Conservation (phyloP, 2,329 filamentous ascomycete genomes). For the Elsinoe fawcettii region DNA sequence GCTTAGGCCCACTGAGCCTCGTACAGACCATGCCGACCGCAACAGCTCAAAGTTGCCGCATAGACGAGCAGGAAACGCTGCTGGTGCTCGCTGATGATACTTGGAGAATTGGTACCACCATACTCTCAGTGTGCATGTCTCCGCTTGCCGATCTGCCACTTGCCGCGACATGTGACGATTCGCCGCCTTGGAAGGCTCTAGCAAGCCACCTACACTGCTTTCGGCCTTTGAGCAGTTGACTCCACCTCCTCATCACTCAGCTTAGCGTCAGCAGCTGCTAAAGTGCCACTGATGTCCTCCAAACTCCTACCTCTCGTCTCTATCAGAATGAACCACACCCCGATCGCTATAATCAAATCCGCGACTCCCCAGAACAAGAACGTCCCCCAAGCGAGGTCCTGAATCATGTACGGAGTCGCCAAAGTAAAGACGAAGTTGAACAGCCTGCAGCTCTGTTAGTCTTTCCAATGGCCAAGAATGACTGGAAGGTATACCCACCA, state of each 20-base stretch:
- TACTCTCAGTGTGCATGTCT: too few relatives aligned
- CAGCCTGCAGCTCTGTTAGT: constrained; percentile 18
- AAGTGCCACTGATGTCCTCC: constrained; percentile 27
- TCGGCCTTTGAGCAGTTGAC: too few relatives aligned
- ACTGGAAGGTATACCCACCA: constrained; percentile 39
- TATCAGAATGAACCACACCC: constrained; percentile 33
- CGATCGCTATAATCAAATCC: constrained; percentile 36
- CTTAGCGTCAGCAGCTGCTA: constrained; percentile 17
- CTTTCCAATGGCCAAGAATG: constrained; percentile 28
- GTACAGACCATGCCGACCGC: too few relatives aligned
- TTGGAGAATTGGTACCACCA: too few relatives aligned
- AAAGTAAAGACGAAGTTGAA: constrained; percentile 44
- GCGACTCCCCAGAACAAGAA: constrained; percentile 43
- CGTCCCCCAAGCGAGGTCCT: constrained; percentile 40
- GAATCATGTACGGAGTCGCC: constrained; percentile 41
- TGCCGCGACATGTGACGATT: too few relatives aligned
- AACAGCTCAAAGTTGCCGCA: too few relatives aligned
- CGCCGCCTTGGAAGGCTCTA: too few relatives aligned
- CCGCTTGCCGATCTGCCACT: too few relatives aligned
- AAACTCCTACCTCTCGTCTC: constrained; percentile 33
- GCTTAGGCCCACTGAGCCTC: too few relatives aligned
- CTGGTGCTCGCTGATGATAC: too few relatives aligned
- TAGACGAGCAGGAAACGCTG: too few relatives aligned
- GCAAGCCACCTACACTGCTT: too few relatives aligned
- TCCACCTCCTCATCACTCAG: constrained; percentile 5